Base-by-base conservation (phyloP, 2,329 filamentous ascomycete species). In the Endothia cerciana region DNA sequence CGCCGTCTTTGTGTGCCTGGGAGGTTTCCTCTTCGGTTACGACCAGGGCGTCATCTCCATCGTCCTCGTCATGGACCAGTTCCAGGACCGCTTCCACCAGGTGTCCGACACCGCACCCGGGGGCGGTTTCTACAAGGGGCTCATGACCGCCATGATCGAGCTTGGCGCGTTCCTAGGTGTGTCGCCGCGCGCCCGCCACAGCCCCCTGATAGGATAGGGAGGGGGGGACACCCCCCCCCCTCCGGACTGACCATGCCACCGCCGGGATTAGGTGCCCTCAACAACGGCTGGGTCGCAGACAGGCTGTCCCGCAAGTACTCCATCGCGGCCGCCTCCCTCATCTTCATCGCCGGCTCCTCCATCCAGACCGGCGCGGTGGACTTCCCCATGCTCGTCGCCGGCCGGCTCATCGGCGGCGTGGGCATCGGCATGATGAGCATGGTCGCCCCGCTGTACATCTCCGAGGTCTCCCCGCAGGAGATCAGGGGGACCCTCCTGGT, bases 271-370 rank as follows among this genome's bases (percentile, higher is more conserved):
- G 86, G 85, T 40, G 80, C 81, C 3, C 72, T 88, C 40, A 80
- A 81, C 71, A 82, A 80, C 38, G 84, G 84, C 0, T 83, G 83
- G 69, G 74, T 87, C 8, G 83, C 83, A 5, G 84, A 87, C 68
- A 79, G 78, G 40, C 72, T 83, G 56, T 83, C 81, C 10, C 79
- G 86, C 40, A 87, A 87, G 70, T 81, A 82, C 64, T 80, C 82
- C 10, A 83, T 86, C 63, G 72, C 86, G 60, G 74, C 84, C 55
- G 82, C 81, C 53, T 81, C 82, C 1, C 74, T 75, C 33, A 77
- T 87, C 55, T 87, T 87, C 72, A 82, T 83, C 51, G 71, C 87
- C 17, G 85, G 85, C 62, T 82, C 84, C 13, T 73, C 85, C 10
- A 73, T 87, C 3, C 85, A 87, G 73, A 78, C 80, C 4, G 84